phyloP scores from a whole-genome alignment of 2,329 filamentous ascomycete species.

The Teratosphaeria pseudoeucalypti region DNA sequence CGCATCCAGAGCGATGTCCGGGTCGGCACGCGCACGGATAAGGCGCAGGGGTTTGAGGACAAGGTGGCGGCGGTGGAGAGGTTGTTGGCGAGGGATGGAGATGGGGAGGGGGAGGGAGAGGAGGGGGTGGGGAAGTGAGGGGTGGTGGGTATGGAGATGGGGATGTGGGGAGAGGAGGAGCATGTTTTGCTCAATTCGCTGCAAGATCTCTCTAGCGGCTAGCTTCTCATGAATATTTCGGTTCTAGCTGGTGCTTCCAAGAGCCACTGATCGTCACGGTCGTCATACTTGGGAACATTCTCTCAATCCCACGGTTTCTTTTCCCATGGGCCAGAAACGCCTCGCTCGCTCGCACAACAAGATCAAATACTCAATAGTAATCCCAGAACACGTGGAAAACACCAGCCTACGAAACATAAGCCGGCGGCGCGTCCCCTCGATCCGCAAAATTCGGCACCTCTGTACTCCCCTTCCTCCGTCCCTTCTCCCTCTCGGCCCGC shows the following conservation, averaged over 20 bases:
- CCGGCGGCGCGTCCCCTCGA: slow-evolving; percentile 23
- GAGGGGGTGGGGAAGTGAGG: background rate
- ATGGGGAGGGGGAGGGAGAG: background rate
- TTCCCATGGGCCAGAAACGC: background rate
- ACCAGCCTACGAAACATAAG: slow-evolving; percentile 18
- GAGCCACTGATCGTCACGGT: background rate
- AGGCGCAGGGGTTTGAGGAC: slow-evolving; percentile 68
- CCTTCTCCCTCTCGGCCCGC: slow-evolving; percentile 75
- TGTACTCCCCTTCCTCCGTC: slow-evolving; percentile 15
- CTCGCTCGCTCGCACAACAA: background rate
- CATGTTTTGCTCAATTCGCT: no score
- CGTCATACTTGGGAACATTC: background rate
- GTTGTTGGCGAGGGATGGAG: slow-evolving; percentile 33
- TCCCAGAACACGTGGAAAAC: background rate
- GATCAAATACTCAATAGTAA: background rate
- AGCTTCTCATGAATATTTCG: background rate
- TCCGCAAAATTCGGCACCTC: background rate
- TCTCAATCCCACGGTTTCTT: background rate
- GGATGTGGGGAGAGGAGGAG: no score
- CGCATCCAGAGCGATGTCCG: slow-evolving; percentile 84
- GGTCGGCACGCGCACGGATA: slow-evolving; percentile 76
- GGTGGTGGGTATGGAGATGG: background rate
- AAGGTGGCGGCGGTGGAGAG: slow-evolving; percentile 58
- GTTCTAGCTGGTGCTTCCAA: background rate
- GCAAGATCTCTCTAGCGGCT: background rate